Evolutionary conservation across 1,284 basidiomycete genomes (phyloP).

Genomic region (Kwoniella shivajii): DNA sequence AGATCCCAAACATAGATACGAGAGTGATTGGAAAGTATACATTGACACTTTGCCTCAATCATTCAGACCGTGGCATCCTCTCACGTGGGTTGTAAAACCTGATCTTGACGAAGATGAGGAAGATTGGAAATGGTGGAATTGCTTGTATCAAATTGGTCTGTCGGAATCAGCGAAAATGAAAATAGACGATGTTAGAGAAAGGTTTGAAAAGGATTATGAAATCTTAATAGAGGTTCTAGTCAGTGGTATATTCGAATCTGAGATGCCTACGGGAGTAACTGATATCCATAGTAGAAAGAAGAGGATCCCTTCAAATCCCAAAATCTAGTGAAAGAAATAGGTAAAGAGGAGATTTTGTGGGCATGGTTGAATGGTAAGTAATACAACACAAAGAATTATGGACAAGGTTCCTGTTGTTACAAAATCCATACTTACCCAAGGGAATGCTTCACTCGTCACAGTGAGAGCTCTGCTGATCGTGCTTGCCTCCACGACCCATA

Average conservation of each 20-base stretch:
- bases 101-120: not conserved
- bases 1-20: slow-evolving; percentile 56
- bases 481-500: slow-evolving; percentile 46
- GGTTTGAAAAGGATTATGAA: slow-evolving; percentile 66
- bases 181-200: slow-evolving; percentile 58
- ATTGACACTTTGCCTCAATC: slow-evolving; percentile 69
- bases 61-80: slow-evolving; percentile 70
- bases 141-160: slow-evolving; percentile 44
- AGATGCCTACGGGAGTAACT: slow-evolving; percentile 1
- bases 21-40: slow-evolving; percentile 67
- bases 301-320: slow-evolving; percentile 42
- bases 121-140: slow-evolving; percentile 29
- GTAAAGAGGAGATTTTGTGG: slow-evolving; percentile 66
- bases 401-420: no score
- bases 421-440: no score
- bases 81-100: slow-evolving; percentile 65
- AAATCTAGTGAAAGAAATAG: slow-evolving; percentile 28
- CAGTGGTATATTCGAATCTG: slow-evolving; percentile 9
- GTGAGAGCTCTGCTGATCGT: slow-evolving; percentile 8
- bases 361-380: slow-evolving; percentile 77
- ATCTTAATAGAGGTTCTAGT: slow-evolving; percentile 53
- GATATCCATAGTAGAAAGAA: slow-evolving; percentile 13
- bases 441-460: no score
- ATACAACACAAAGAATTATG: no score
- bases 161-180: slow-evolving; percentile 60